phyloP scores from a whole-genome alignment of 371 early-diverging fungal species.

The Mucor ambiguus region DNA sequence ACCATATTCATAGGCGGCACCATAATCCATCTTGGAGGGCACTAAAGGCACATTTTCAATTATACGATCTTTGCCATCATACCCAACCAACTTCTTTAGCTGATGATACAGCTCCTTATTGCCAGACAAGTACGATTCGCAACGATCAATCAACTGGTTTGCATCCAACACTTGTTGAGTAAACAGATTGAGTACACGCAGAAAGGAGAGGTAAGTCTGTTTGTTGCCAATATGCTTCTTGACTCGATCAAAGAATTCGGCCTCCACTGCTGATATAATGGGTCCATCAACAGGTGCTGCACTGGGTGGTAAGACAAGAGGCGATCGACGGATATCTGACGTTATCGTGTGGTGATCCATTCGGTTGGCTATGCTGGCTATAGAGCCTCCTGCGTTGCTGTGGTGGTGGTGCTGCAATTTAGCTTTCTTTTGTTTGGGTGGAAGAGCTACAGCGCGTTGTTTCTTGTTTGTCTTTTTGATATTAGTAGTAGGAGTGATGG shows the following conservation, averaged over 20 bases:
- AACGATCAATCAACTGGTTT: slow-evolving; percentile 78
- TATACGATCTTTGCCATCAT: slow-evolving; percentile 58
- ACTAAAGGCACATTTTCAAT: slow-evolving; percentile 30
- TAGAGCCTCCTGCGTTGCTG: not conserved
- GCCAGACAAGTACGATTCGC: slow-evolving; percentile 74
- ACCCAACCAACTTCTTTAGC: slow-evolving; percentile 94
- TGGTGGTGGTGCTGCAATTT: slow-evolving; percentile 18
- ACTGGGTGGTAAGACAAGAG: slow-evolving; percentile 5
- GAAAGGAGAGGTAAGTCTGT: slow-evolving; percentile 87
- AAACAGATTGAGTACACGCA: slow-evolving; percentile 95
- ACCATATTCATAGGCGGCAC: slow-evolving; percentile 17
- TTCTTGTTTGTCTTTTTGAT: slow-evolving; percentile 5
- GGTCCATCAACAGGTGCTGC: slow-evolving; percentile 13
- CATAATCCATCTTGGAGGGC: slow-evolving; percentile 9
- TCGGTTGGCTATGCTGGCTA: not conserved
- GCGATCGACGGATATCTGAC: slow-evolving; percentile 21
- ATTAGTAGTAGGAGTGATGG: not conserved
- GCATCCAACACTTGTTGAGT: slow-evolving; percentile 92
- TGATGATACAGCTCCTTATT: slow-evolving; percentile 80
- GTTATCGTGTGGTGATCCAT: not conserved
- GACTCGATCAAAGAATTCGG: slow-evolving; percentile 88
- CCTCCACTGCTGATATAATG: slow-evolving; percentile 61
- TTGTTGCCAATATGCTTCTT: slow-evolving; percentile 81
- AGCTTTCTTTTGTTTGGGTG: slow-evolving; percentile 11
- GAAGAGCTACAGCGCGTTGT: not conserved